Percentiles rank a stretch among this genome's conserved stretches.
phyloP scores from a whole-genome alignment of 179 eudicot genomes.

The Heliamphora pulchella region DNA sequence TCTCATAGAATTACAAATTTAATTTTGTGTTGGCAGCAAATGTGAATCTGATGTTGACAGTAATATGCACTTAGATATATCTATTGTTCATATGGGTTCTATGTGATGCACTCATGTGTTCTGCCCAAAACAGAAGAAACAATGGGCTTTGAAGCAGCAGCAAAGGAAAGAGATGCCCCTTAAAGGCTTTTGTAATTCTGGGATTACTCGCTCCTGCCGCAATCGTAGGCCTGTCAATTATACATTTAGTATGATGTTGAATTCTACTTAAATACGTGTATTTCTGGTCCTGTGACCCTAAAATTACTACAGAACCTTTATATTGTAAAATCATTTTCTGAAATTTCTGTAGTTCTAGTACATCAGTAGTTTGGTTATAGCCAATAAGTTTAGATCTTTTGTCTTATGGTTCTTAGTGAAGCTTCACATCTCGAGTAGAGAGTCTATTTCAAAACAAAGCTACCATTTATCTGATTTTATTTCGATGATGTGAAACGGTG shows the following conservation, averaged over 20 bases:
- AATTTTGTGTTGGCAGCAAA: neutral
- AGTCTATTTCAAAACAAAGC: neutral
- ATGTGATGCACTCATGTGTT: constrained; percentile 1
- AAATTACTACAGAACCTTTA: neutral
- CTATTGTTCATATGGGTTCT: constrained; percentile 12
- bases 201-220: constrained; percentile 65
- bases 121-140: constrained; percentile 52
- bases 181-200: constrained; percentile 30
- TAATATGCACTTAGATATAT: neutral
- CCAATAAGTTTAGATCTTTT: no score
- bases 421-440: neutral
- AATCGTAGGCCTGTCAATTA: constrained; percentile 52
- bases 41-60: neutral
- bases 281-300: constrained; percentile 5
- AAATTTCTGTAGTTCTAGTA: neutral
- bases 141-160: constrained; percentile 41
- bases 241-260: constrained; percentile 59
- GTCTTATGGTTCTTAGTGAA: neutral
- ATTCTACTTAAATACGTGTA: neutral
- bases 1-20: neutral
- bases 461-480: neutral
- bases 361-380: neutral
- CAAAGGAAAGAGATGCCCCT: constrained; percentile 37
- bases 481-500: neutral
- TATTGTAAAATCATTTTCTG: neutral